A percentile compares a stretch with the other conserved stretches of the same genome.
These are phyloP conservation scores for Botrytis porri DNA, from an alignment of 2,329 filamentous ascomycete species.

Conservation along the genomic window DNA sequence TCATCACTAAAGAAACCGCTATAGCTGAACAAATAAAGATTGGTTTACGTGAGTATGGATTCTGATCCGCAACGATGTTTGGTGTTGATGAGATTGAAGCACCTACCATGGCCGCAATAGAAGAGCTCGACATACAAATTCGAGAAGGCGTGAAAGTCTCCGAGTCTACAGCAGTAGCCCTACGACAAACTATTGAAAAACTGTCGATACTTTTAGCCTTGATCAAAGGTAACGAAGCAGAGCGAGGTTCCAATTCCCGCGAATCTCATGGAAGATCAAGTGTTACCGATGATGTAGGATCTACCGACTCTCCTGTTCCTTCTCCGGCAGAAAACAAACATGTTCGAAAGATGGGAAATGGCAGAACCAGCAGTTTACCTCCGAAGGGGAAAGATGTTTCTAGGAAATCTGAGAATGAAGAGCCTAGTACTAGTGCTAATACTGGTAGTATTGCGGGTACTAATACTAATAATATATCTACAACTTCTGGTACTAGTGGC, in stretches of 20 bases:
- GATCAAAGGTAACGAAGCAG: constrained; percentile 29
- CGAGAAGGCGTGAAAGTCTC: constrained; percentile 36
- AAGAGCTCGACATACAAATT: constrained; percentile 24
- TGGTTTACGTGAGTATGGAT: constrained; percentile 21
- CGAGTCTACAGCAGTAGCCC: constrained; percentile 30
- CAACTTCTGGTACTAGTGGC: constrained; percentile 17
- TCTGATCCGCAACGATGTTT: not conserved
- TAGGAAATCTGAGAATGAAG: constrained; percentile 30
- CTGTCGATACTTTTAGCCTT: constrained; percentile 25
- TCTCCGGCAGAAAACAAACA: constrained; percentile 36
- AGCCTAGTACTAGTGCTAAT: constrained; percentile 25
- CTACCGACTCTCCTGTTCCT: constrained; percentile 36
- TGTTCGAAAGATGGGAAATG: constrained; percentile 30
- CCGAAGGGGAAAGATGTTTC: constrained; percentile 29
- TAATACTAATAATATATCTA: not conserved
- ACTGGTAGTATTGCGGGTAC: constrained; percentile 24
- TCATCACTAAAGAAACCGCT: constrained; percentile 23
- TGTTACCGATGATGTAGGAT: constrained; percentile 35
- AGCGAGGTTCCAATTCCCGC: constrained; percentile 28
- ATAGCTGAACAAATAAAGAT: constrained; percentile 22
- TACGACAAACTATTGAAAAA: constrained; percentile 18
- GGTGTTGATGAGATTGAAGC: constrained; percentile 23
- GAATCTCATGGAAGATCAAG: constrained; percentile 30
- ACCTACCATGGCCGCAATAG: constrained; percentile 29
- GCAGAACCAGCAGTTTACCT: constrained; percentile 35